phyloP scores from a whole-genome alignment of 495 filamentous ascomycete species.

The Antarctomyces pellizariae region DNA sequence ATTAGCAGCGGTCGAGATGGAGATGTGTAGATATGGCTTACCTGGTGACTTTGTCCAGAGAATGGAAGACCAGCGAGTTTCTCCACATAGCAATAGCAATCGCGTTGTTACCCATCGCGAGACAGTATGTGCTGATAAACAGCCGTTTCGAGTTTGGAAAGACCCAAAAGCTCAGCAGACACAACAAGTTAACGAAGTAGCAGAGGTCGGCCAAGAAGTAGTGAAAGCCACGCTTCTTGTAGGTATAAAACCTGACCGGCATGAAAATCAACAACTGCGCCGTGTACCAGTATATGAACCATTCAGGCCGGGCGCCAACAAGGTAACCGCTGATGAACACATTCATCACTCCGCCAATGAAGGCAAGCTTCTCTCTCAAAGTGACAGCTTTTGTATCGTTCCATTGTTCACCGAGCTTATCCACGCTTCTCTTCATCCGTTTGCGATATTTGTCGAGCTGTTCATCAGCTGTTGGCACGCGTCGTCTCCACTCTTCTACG shows the following conservation, averaged over 20 bases:
- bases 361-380: constrained; percentile 77
- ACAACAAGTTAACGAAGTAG: constrained; percentile 88
- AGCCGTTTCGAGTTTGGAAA: constrained; percentile 80
- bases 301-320: constrained; percentile 64
- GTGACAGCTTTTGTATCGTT: constrained; percentile 74
- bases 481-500: constrained; percentile 67
- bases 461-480: constrained; percentile 68
- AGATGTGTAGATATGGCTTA: constrained; percentile 14
- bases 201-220: constrained; percentile 95
- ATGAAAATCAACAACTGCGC: constrained; percentile 74
- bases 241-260: constrained; percentile 82
- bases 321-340: constrained; percentile 91
- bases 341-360: constrained; percentile 88
- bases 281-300: constrained; percentile 85
- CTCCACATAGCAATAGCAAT: constrained; percentile 98
- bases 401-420: constrained; percentile 66
- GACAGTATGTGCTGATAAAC: constrained; percentile 79
- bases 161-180: constrained; percentile 65
- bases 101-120: constrained; percentile 90
- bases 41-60: constrained; percentile 84
- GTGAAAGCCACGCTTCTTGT: constrained; percentile 76
- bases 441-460: constrained; percentile 77
- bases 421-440: constrained; percentile 70
- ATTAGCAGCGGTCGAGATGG: neutral
- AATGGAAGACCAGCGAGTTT: constrained; percentile 94